Base-by-base conservation (phyloP, 106 monocot species). In the Cymbidium sinense region DNA sequence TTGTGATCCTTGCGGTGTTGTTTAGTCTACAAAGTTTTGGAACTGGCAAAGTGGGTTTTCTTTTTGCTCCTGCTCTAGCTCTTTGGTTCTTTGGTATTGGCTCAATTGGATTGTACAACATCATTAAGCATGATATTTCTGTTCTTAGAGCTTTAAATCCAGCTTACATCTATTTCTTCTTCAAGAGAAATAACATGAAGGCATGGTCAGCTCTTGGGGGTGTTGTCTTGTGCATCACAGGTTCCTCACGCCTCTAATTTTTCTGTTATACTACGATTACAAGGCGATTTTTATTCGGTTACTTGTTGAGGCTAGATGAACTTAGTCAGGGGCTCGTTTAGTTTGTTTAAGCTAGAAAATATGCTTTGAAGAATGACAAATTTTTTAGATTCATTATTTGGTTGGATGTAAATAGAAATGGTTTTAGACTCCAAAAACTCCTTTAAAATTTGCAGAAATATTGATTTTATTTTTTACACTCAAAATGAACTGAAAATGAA, bases 181-280 rank as follows among this genome's bases (percentile, higher is more conserved):
- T 95, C 85, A 39, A 80, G 58, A 84, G 76, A 61, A 95, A 95
- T 58, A 80, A 86, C 19, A 30, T 21, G 0, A 90, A 87, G 74
- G 95, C 95, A 70, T 95, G 95, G 95, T 86, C 93, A 34, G 86
- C 95, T 75, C 95, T 95, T 84, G 95, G 95, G 41, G 95, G 95
- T 64, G 88, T 88, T 83, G 95, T 95, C 70, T 78, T 95, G 77
- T 95, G 95, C 88, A 95, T 95, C 8, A 95, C 95, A 86, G 95
- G 95, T 95, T 70, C 70, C 34, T 28, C 31, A 27, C 18, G 7
- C 2, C 11, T 47, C 47, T 1, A 47, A 41, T 2, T 47, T 0
- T 47, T 47, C 47, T 2, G 47, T 47, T 47, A 47, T 47, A 13
- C 9, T 41, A 9, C 8, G 8, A 41, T 47, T 47, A 47, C 13